These are phyloP conservation scores for Nymphaea thermarum DNA, from an alignment of 164 flowering plant genomes.

Conservation along the genomic window DNA sequence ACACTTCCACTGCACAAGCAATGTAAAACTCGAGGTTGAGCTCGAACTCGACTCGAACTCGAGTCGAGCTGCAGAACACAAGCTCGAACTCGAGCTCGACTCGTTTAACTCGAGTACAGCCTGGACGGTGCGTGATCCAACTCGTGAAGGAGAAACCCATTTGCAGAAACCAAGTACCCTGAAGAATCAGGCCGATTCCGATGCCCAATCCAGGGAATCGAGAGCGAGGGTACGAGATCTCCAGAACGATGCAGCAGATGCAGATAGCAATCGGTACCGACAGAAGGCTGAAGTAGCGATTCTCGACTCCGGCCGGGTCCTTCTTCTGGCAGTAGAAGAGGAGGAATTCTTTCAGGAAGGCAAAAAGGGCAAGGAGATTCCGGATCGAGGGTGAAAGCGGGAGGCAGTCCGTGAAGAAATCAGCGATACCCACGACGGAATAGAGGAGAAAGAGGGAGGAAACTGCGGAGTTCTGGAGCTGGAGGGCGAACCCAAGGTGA, in stretches of 20 bases:
- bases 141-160: conserved; percentile 77
- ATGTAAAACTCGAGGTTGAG: too few relatives aligned
- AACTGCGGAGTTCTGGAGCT: conserved; percentile 39
- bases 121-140: conserved; percentile 45
- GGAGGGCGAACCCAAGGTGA: conserved; percentile 46
- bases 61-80: too few relatives aligned
- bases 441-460: conserved; percentile 53
- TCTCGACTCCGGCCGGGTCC: conserved; percentile 71
- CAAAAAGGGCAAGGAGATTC: conserved; percentile 40
- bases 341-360: conserved; percentile 65
- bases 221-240: conserved; percentile 25
- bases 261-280: conserved; percentile 71
- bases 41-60: too few relatives aligned
- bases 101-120: too few relatives aligned
- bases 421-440: conserved; percentile 28
- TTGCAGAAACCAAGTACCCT: conserved; percentile 88
- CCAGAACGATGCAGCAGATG: conserved; percentile 40
- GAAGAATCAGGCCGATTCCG: conserved; percentile 63
- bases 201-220: conserved; percentile 39
- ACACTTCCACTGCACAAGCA: too few relatives aligned
- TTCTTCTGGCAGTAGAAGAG: conserved; percentile 59
- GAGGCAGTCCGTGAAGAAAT: conserved; percentile 12
- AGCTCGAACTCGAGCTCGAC: too few relatives aligned
- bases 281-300: conserved; percentile 65
- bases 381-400: conserved; percentile 27